phyloP scores from a whole-genome alignment of 208 protist genomes.

The Balamuthia mandrillaris region DNA sequence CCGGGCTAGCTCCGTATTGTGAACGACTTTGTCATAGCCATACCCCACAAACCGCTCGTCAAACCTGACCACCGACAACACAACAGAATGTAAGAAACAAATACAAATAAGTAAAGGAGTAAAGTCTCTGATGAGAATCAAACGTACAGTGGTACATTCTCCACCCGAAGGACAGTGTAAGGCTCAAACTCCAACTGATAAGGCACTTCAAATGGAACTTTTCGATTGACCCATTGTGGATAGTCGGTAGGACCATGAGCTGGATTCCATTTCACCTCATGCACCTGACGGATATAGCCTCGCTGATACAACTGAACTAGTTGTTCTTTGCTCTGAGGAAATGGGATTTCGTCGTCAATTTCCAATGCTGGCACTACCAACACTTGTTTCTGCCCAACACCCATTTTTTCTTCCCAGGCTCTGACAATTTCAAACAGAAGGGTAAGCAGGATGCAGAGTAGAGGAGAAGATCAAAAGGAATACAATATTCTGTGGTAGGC shows the following conservation, averaged over 20 bases:
- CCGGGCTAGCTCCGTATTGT: background rate
- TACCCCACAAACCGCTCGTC: slow-evolving; percentile 5
- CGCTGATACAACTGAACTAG: background rate
- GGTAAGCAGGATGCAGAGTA: too few relatives aligned
- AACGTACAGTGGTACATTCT: background rate
- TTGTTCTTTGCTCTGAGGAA: background rate
- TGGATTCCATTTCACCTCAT: background rate
- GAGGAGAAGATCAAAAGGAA: background rate
- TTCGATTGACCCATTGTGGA: background rate
- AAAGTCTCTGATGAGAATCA: background rate
- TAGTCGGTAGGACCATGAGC: slow-evolving; percentile 7
- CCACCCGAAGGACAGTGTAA: background rate
- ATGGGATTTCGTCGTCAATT: background rate
- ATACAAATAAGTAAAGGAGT: background rate
- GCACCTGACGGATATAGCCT: background rate
- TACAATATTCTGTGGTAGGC: background rate
- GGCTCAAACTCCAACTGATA: background rate
- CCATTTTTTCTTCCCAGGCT: too few relatives aligned
- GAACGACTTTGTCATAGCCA: slow-evolving; percentile 6
- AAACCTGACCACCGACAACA: too few relatives aligned
- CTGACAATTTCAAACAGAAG: too few relatives aligned
- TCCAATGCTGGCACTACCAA: slow-evolving; percentile 4
- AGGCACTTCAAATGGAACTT: background rate
- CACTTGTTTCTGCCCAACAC: background rate
- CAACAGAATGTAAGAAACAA: background rate